Percentiles rank a stretch among this genome's conserved stretches.
Evolutionary conservation across 1,284 basidiomycete species (phyloP).

Genomic region (Chiua sp.): DNA sequence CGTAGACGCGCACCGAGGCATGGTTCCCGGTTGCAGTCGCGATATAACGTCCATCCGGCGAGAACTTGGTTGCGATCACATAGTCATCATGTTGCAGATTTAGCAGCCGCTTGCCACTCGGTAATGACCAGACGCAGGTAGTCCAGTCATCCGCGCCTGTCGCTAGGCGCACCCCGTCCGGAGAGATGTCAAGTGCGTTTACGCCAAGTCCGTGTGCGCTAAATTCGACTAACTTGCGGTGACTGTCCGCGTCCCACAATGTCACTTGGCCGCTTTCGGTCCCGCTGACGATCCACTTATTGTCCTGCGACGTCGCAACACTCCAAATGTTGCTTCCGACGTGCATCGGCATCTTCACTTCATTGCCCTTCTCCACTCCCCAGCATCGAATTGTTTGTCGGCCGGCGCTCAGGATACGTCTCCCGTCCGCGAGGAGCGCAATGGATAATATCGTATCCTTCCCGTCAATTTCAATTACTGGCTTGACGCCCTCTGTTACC

Average conservation of each 20-base stretch:
- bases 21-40: constrained; percentile 8
- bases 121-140: constrained; percentile 12
- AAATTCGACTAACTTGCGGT: not conserved
- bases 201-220: not conserved
- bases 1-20: constrained; percentile 8
- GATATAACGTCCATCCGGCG: constrained; percentile 7
- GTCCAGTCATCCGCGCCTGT: constrained; percentile 13
- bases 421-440: constrained; percentile 1
- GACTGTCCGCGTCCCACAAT: constrained; percentile 6
- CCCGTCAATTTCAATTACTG: not conserved
- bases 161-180: constrained; percentile 6
- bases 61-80: constrained; percentile 7
- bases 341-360: constrained; percentile 8
- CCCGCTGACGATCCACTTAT: constrained; percentile 14
- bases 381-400: constrained; percentile 6
- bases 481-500: not conserved
- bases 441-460: constrained; percentile 2
- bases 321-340: not conserved
- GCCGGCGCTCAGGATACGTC: constrained; percentile 7
- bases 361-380: constrained; percentile 6
- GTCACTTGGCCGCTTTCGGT: not conserved
- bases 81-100: constrained; percentile 1
- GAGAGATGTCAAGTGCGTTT: constrained; percentile 4
- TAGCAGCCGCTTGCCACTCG: constrained; percentile 4
- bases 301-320: constrained; percentile 3